Evolutionary conservation across 2,329 filamentous ascomycete genomes (phyloP), one percentile per base, ranked within the genome.

Genomic region (Alternaria novae-zelandiae): DNA sequence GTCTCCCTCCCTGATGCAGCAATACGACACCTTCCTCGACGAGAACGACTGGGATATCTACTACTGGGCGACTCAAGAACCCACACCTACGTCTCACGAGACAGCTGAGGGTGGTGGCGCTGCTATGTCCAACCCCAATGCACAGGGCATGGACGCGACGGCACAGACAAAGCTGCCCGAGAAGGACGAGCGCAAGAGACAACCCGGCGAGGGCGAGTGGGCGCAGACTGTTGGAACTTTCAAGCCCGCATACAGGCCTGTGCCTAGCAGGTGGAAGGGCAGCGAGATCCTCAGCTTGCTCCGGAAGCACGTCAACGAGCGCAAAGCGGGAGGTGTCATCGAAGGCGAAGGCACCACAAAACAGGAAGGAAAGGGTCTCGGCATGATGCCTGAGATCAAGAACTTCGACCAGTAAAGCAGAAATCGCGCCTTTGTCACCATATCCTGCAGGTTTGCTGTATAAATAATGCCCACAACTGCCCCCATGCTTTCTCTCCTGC

Each of bases 31-130:
- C 26, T 96, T 99, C 84, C 89, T 99, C 60, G 96, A 99, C 81
- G 96, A 99, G 83, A 99, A 99, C 82, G 96, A 99, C 84, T 99
- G 96, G 96, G 96, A 99, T 80, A 97, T 99, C 66, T 99, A 99
- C 86, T 99, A 99, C 86, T 99, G 96, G 96, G 93, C 92, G 4
- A 99, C 96, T 15, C 96, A 99, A 81, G 89, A 93, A 72, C 86
- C 90, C 12, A 82, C 87, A 5, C 83, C 85, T 1, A 86, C 86
- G n/a, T 86, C 88, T 32, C 80, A 84, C 57, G 84, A 88, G 61
- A 84, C 84, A 50, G 85, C 86, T 6, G 86, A 88, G 69, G 85
- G 86, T 26, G 82, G 80, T 25, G 81, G 81, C n/a, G 74, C 81
- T 3, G 80, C 80, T 12, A 67, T 80, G 64, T 81, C 85, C 11